These are phyloP conservation scores for Chaetomium sp. DNA, from an alignment of 2,329 filamentous ascomycete genomes.

Conservation along the genomic window DNA sequence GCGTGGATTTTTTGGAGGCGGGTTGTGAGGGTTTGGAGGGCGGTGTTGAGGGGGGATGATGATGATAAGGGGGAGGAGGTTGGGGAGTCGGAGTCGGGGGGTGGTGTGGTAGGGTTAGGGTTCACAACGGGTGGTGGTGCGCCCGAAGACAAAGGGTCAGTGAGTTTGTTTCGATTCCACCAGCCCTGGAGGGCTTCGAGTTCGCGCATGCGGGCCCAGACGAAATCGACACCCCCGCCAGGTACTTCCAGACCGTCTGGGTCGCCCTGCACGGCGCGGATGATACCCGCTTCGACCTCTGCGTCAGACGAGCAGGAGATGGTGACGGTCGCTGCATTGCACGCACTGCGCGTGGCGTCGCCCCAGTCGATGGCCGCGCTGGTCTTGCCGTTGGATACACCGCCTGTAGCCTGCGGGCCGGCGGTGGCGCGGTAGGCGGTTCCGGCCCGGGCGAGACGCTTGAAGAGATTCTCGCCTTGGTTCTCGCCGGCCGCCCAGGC, in stretches of 20 bases:
- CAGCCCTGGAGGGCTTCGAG: constrained; percentile 60
- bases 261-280: constrained; percentile 55
- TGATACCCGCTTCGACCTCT: constrained; percentile 47
- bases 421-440: constrained; percentile 57
- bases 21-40: constrained; percentile 39
- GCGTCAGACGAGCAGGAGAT: constrained; percentile 53
- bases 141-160: constrained; percentile 28
- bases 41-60: constrained; percentile 27
- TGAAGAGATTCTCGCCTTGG: constrained; percentile 83
- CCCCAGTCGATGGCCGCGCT: constrained; percentile 87
- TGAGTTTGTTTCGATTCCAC: constrained; percentile 54
- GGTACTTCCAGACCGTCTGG: constrained; percentile 50
- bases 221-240: constrained; percentile 58
- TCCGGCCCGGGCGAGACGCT: constrained; percentile 62
- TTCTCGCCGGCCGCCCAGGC: constrained; percentile 75
- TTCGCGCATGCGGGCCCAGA: constrained; percentile 60
- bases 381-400: constrained; percentile 50
- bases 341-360: constrained; percentile 57
- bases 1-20: constrained; percentile 51
- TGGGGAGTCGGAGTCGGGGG: background rate
- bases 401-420: constrained; percentile 50
- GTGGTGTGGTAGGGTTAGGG: no score
- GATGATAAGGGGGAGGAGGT: background rate
- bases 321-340: constrained; percentile 48
- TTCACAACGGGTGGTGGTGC: constrained; percentile 14